Evolutionary conservation across 805 yeast species (phyloP), one percentile per base, ranked within the genome.

Genomic region (Saccharomycopsis sp.): DNA sequence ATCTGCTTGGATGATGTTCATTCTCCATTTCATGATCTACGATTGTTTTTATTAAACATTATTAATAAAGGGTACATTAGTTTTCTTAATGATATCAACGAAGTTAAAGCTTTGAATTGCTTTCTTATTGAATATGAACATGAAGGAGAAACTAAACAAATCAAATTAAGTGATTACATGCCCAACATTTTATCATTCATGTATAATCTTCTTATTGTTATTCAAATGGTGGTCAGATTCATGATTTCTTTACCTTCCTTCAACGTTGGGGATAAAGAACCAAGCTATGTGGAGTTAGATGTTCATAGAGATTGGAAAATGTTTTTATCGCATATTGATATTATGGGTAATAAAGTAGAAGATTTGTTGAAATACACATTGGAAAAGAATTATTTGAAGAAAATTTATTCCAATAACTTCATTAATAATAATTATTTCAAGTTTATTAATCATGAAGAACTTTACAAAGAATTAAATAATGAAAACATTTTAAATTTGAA

Each of bases 201-300:
- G 20, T 37, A 37, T 30, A 37, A 37, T 37, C 5, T 37, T 5
- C 15, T 37, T 3, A 37, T 37, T 27, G 29, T 23, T 18, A 23
- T 29, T 14, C 13, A 30, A 6, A 17, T 30, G 14, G 21, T 31
- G 14, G 21, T 13, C 4, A n/a, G 14, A 8, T 36, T 36, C 21
- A 13, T 36, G 13, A 15, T 17, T 8, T 6, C 26, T 17, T 18
- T 36, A 17, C 39, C 39, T 6, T 15, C 39, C 4, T 26, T 34
- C 18, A 14, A 19, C n/a, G 15, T 20, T 4, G 17, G 14, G 8
- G 37, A 31, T 28, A 15, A 15, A 5, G 37, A 31, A 4, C 20
- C 20, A 6, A 18, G 6, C 3, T 17, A 27, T 4, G 18, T 32
- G 4, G 27, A 20, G 17, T 4, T 18, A 3, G 39, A 36, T 4